Base-by-base conservation (phyloP, 208 protist species). In the Leishmania amazonensis region DNA sequence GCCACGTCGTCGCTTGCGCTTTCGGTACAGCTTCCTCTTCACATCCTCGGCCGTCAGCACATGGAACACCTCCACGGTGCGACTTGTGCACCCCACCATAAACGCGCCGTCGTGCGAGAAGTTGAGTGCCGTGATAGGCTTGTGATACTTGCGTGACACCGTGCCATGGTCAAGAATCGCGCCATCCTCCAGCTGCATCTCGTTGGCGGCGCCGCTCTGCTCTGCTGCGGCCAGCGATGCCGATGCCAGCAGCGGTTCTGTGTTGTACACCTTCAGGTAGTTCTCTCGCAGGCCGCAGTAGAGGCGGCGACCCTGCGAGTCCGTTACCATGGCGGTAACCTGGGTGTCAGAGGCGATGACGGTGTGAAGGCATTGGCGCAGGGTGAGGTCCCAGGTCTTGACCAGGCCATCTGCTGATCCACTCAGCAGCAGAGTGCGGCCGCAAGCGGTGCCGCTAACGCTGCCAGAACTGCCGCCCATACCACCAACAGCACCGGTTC, bases 351-450 rank as follows among this genome's bases (percentile, higher is more conserved):
- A 94, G 51, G 88, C 95, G 75, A 97, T 89, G 38, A 97, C 73
- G 15, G 94, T 98, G 87, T 98, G 93, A 53, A 98, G 77, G 81
- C 96, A 98, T 85, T 97, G 94, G 4, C 89, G 88, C 51, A 97
- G 76, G 24, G 81, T 53, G 35, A 95, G 76, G 74, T 98, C 90
- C 94, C 94, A 98, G 49, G 96, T 89, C 87, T 98, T 98, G 15
- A 98, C 82, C 60, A 96, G 88, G 5, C 96, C 96, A 79, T 98
- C 96, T 15, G 92, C 94, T 2, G 90, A 88, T 17, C 87, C 93
- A 65, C 89, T 96, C 35, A 98, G 81, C 40, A 98, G 81, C 60
- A 95, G 71, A 62, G 81, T 74, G 47, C 80, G 76, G 49, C 83
- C 80, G 40, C 62, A 60, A 45, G 78, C 60, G 53, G 53, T 74